Base-by-base conservation (phyloP, 2,329 filamentous ascomycete species). In the Fusarium sp. region DNA sequence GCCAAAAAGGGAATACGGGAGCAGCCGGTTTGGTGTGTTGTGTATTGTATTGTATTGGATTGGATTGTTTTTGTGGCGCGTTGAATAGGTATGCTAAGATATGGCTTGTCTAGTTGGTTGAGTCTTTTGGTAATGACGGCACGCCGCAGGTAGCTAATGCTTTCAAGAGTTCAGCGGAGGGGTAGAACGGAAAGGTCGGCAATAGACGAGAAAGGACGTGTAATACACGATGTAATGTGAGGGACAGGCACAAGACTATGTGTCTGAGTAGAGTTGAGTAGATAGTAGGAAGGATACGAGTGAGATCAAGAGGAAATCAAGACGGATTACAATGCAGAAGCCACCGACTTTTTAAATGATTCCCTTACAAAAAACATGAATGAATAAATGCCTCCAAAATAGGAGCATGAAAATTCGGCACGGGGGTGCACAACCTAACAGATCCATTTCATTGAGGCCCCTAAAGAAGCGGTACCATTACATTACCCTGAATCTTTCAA, bases 311-410 rank as follows among this genome's bases (percentile, higher is more conserved):
- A 53, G 43, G 50, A 52, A 45, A 48, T 34, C 25, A 45, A 55
- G 26, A 19, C 21, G 41, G 58, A 18, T 19, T 18, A 16, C 30
- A 23, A 8, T 30, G 65, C 45, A 56, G 68, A 69, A 69, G 68
- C 43, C 58, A 64, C 52, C 63, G 67, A 65, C 67, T 65, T 70
- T 70, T 65, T 70, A 70, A 71, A 65, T 26, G 13, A 64, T 50
- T 54, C 34, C n/a, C 42, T n/a, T 42, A 58, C 25, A 44, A 58
- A 39, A 19, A 58, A 30, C 21, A 34, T 65, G 60, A 62, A 63
- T 58, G 49, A 70, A 62, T 59, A 55, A 49, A 63, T 48, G 39
- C 42, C 43, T 59, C 39, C 46, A 52, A 54, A 54, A 59, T 52
- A 57, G 39, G 63, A 70, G 43, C 63, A 53, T 65, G 59, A 62